phyloP scores from a whole-genome alignment of 2,329 filamentous ascomycete species.

The Sordariomycetes sp. region DNA sequence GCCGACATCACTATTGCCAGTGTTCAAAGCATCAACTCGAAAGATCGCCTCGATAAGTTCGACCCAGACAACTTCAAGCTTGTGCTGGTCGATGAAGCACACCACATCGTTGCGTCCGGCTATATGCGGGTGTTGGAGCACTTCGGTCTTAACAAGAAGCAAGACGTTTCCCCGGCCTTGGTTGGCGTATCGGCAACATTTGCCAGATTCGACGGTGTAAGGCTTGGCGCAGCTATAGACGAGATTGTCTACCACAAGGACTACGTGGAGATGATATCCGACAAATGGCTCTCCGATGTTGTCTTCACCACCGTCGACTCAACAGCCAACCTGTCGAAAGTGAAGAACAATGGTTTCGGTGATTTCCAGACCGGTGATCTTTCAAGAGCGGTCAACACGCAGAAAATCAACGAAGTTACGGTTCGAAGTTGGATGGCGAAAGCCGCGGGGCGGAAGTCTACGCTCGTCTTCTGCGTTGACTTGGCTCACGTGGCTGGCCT shows the following conservation, averaged over 20 bases:
- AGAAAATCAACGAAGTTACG: constrained; percentile 71
- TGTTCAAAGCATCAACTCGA: constrained; percentile 72
- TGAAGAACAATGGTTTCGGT: constrained; percentile 51
- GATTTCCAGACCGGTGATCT: constrained; percentile 78
- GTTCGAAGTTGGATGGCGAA: constrained; percentile 80
- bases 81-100: constrained; percentile 88
- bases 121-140: constrained; percentile 72
- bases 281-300: constrained; percentile 88
- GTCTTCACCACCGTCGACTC: constrained; percentile 88
- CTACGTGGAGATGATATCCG: constrained; percentile 61
- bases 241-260: constrained; percentile 92
- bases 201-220: constrained; percentile 72
- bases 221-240: constrained; percentile 77
- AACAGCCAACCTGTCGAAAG: constrained; percentile 66
- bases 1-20: constrained; percentile 95
- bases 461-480: constrained; percentile 90
- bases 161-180: constrained; percentile 46
- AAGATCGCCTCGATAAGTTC: constrained; percentile 72
- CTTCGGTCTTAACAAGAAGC: constrained; percentile 56
- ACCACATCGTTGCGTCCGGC: constrained; percentile 82
- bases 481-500: constrained; percentile 70
- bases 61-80: constrained; percentile 76
- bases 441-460: constrained; percentile 66
- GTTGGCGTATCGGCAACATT: constrained; percentile 85
- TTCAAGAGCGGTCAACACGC: constrained; percentile 74